Evolutionary conservation across 768 basidiomycete genomes (phyloP).

Genomic region (Multifurca ochricompacta): DNA sequence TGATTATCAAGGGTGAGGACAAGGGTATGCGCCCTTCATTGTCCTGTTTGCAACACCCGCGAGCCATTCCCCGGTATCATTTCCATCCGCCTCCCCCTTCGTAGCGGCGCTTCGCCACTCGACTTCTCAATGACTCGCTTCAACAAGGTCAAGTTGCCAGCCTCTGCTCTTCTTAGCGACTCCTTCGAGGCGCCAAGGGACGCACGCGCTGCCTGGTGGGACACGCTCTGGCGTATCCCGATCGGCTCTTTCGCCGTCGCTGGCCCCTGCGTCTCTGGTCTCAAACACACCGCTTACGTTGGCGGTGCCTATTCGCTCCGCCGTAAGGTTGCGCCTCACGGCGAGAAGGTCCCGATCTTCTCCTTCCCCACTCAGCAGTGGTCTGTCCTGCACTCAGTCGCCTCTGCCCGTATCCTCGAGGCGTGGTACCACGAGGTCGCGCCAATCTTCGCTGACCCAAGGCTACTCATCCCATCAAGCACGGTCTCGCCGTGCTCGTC

Average conservation of each 20-base stretch:
- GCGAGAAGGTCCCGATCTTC: background rate
- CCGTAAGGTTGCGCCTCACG: background rate
- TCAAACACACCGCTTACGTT: constrained; percentile 10
- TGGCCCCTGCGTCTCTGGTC: constrained; percentile 7
- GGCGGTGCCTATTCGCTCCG: constrained; percentile 6
- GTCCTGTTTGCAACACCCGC: constrained; percentile 44
- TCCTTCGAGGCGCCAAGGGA: constrained; percentile 31
- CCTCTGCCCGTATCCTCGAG: background rate
- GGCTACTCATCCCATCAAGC: background rate
- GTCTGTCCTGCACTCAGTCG: constrained; percentile 7
- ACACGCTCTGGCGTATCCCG: constrained; percentile 31
- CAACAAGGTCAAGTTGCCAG: constrained; percentile 44
- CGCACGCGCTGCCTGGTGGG: constrained; percentile 45
- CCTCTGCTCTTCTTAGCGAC: constrained; percentile 39
- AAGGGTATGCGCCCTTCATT: constrained; percentile 45
- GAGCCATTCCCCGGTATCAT: constrained; percentile 48
- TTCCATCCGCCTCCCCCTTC: constrained; percentile 40
- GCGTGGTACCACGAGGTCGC: constrained; percentile 12
- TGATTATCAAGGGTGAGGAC: constrained; percentile 45
- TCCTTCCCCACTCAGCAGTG: constrained; percentile 9
- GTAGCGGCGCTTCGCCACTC: constrained; percentile 45
- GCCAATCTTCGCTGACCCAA: background rate
- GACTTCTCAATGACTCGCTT: constrained; percentile 53
- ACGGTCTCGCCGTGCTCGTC: constrained; percentile 4
- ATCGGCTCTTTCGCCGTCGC: constrained; percentile 5